phyloP scores from a whole-genome alignment of 2,329 filamentous ascomycete genomes.

The Endothia cerciana region DNA sequence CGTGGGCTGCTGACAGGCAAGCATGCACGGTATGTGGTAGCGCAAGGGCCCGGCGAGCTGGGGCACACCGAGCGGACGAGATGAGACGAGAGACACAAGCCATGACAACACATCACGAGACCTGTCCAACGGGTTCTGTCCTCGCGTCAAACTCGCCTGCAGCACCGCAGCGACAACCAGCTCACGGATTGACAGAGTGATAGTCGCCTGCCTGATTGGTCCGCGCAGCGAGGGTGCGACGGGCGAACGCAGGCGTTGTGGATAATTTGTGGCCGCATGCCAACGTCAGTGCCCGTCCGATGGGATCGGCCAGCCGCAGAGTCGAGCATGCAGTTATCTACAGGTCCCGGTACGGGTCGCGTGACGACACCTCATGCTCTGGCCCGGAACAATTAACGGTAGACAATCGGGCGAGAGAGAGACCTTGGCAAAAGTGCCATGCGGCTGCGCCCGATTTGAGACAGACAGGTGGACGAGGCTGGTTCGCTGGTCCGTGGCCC shows the following conservation, averaged over 20 bases:
- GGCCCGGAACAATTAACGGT: not conserved
- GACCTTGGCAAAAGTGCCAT: not conserved
- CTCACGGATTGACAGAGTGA: not conserved
- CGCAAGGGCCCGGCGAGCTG: not conserved
- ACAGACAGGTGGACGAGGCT: conserved; percentile 8
- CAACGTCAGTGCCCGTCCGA: conserved; percentile 1
- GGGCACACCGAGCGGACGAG: not conserved
- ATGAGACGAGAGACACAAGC: not conserved
- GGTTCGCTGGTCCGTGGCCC: not conserved
- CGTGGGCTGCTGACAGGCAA: not conserved
- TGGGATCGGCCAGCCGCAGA: not conserved
- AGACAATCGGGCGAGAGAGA: not conserved
- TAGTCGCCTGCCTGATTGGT: not conserved
- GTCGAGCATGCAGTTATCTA: not conserved
- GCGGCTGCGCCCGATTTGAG: conserved; percentile 3
- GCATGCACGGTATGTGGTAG: not conserved
- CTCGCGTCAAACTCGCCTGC: not conserved
- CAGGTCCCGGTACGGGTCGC: not conserved
- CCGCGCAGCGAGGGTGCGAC: not conserved
- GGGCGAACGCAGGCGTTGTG: not conserved
- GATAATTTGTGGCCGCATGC: conserved; percentile 1
- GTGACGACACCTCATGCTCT: not conserved
- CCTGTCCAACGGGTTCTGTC: conserved; percentile 5
- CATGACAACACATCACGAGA: conserved; percentile 2
- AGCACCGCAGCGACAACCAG: not conserved